A percentile compares a stretch with the other conserved stretches of the same genome.
Conservation (phyloP, 441 rosid genomes). For the Syzygium syzygioides region DNA sequence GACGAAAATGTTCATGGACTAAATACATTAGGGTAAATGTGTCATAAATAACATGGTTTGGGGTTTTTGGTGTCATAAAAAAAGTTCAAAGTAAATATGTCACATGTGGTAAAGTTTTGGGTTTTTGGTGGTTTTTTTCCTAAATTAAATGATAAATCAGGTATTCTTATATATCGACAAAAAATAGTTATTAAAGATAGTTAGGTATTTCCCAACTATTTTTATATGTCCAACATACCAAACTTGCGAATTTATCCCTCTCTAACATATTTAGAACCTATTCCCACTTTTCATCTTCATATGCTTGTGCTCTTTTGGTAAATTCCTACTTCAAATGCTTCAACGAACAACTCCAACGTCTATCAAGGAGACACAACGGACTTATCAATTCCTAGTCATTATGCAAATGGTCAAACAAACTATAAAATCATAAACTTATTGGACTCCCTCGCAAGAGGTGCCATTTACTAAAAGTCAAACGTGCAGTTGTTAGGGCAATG, state of each 20-base stretch:
- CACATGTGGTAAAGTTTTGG: too few relatives aligned
- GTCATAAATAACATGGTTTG: too few relatives aligned
- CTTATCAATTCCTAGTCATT: background rate
- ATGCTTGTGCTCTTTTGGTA: background rate
- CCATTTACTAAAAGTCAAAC: background rate
- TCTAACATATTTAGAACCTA: background rate
- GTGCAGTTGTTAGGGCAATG: background rate
- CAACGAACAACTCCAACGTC: background rate
- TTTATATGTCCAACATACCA: background rate
- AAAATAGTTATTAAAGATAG: too few relatives aligned
- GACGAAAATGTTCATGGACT: too few relatives aligned
- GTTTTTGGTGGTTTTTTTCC: too few relatives aligned
- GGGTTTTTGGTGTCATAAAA: too few relatives aligned
- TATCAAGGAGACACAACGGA: background rate
- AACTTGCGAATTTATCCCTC: background rate
- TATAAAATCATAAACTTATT: background rate
- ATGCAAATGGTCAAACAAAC: background rate
- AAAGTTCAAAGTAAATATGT: too few relatives aligned
- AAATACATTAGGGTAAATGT: too few relatives aligned
- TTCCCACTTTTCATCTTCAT: background rate
- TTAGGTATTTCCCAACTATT: background rate
- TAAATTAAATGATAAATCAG: too few relatives aligned
- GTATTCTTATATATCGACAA: too few relatives aligned
- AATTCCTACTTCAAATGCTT: background rate
- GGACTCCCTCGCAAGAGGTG: background rate